Base-by-base conservation (phyloP, 2,329 filamentous ascomycete genomes). In the Botrytis galanthina region DNA sequence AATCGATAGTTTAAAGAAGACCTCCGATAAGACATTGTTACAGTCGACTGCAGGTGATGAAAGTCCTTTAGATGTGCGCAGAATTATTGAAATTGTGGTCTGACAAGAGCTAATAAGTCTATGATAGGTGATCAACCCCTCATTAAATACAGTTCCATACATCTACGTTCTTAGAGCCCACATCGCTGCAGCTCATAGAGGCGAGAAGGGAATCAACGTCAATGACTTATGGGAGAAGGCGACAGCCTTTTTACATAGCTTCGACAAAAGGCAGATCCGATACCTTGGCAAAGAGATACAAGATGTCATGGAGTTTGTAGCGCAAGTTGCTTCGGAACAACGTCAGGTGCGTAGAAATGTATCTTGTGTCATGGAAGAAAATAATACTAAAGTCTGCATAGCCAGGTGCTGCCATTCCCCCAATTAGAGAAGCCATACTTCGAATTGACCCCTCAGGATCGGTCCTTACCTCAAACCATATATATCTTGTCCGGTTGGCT, bases 371-470 rank as follows among this genome's bases (percentile, higher is more conserved):
- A 9, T 12, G n/a, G 51, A 16, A 66, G 12, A 16, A 42, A 59
- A 51, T n/a, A 54, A 54, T 51, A 68, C 72, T 78, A 73, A 79
- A 44, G 16, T 61, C 16, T 26, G 44, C 44, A 20, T 61, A 81
- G 80, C 71, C 76, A 68, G 37, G 69, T 57, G 66, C 77, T 46
- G 79, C 78, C 62, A 75, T 81, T 66, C 63, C 60, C 37, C 78
- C 78, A 35, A 77, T 81, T 62, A 73, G 75, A 71, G 73, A 77
- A 73, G 90, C 90, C 5, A 86, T 95, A 75, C 82, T 90, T 20
- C 87, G 87, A 71, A 83, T 95, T 73, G 92, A 95, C 76, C 90
- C 91, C 2, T 86, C 86, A 20, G 89, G 87, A 42, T 87, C 87
- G 68, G 87, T 91, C 70, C 89, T 94, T 77, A 94, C 91, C 7